Evolutionary conservation across 2,329 filamentous ascomycete species (phyloP), one percentile per base, ranked within the genome.

Genomic region (Botrytis galanthina): DNA sequence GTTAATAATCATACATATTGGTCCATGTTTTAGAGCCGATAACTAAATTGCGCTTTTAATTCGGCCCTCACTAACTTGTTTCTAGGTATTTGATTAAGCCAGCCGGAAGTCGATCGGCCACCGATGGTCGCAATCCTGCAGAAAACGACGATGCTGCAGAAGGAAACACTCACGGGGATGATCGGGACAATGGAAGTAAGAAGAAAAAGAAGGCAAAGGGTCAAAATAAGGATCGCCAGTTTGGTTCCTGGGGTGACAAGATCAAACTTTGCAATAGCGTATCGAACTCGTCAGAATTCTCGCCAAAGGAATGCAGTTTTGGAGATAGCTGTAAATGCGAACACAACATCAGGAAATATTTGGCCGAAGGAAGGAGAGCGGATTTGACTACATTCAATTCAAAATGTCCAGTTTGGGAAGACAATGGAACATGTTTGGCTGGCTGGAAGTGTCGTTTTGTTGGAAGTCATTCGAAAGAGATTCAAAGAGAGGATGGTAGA

Each of bases 361-460:
- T 99, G 67, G 88, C 88, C 46, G 90, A 96, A 73, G 92, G 94
- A 75, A 95, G 95, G 77, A 90, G 93, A 62, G 89, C 89, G 74
- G 93, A 98, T 80, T 86, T 98, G 57, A 87, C 87, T 8, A 93
- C 92, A 0, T 92, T 97, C 79, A 87, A 86, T 60, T 92, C 93
- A 10, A 86, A 91, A 75, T 99, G 96, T 80, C 95, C 95, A 0
- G 88, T 97, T 14, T 98, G 90, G 82, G 91, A 93, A 77, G 85
- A 86, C 26, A 89, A 91, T 76, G 95, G 95, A 20, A 89, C 86
- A 75, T 99, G 96, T 79, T 87, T 89, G 67, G 89, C 92, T 22
- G 96, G 96, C 9, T 99, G 95, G 95, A 97, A 95, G 81, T 99
- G 96, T 81, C 92, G 95, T 35, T 97, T 98, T 80, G 92, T 93